Percentiles rank a stretch among this genome's conserved stretches.
phyloP scores from a whole-genome alignment of 345 rosid species.

The Gossypium herbaceum region DNA sequence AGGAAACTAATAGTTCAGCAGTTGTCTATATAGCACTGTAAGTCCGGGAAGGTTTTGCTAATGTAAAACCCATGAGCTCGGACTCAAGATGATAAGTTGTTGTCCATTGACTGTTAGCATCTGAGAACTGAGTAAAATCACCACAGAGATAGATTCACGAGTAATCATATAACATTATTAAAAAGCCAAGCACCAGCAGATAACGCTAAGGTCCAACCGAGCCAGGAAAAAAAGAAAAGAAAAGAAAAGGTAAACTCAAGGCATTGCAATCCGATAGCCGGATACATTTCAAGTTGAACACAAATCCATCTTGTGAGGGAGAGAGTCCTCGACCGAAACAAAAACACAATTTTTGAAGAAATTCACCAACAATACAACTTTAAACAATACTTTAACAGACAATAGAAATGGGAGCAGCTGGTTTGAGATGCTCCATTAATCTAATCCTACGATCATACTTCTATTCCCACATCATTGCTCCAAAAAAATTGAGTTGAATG shows the following conservation, averaged over 20 bases:
- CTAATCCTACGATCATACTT: constrained; percentile 27
- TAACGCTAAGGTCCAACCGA: background rate
- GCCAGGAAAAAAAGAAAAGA: background rate
- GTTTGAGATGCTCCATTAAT: constrained; percentile 18
- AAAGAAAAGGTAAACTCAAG: background rate
- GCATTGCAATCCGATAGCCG: background rate
- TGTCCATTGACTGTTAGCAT: background rate
- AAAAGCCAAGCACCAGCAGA: background rate
- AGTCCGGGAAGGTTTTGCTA: background rate
- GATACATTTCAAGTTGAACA: constrained; percentile 2
- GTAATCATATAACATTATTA: background rate
- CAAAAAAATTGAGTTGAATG: constrained; percentile 20
- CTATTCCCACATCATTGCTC: constrained; percentile 27
- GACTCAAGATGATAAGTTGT: background rate
- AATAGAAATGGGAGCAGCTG: constrained; percentile 3
- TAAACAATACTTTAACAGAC: constrained; percentile 13
- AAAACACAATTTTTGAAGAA: background rate
- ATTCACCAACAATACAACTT: background rate
- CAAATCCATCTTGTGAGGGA: background rate
- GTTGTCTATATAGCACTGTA: background rate
- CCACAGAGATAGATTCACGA: background rate
- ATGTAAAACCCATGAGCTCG: background rate
- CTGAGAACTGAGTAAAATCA: background rate
- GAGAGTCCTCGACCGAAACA: background rate
- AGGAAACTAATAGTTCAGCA: background rate